Percentiles rank a stretch among this genome's conserved stretches.
These are phyloP conservation scores for Sporothrix mexicana DNA, from an alignment of 2,329 filamentous ascomycete species.

Conservation along the genomic window DNA sequence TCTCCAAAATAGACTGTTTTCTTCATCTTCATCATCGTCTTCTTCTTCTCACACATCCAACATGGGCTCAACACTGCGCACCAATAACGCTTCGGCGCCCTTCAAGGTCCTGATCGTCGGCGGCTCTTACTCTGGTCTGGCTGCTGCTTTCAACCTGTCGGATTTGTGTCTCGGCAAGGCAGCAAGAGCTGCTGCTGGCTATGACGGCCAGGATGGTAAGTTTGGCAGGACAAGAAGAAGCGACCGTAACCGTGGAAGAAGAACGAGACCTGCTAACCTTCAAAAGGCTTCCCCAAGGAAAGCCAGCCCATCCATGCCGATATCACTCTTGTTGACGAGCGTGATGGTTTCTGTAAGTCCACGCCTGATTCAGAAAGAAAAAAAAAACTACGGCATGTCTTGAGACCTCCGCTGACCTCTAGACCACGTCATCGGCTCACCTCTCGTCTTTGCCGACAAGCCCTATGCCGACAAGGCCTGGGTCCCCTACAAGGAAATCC, in stretches of 20 bases:
- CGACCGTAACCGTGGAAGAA: not conserved
- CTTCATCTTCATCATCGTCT: not conserved
- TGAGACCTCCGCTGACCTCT: no score
- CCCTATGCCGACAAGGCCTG: slow-evolving; percentile 71
- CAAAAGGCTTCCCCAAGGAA: not conserved
- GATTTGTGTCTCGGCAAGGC: slow-evolving; percentile 65
- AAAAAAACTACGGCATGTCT: no score
- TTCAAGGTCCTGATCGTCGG: slow-evolving; percentile 70
- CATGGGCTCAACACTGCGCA: slow-evolving; percentile 33
- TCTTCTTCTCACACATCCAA: not conserved
- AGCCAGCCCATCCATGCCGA: slow-evolving; percentile 58
- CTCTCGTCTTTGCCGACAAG: slow-evolving; percentile 70
- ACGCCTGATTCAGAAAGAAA: not conserved
- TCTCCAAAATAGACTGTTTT: not conserved
- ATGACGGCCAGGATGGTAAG: slow-evolving; percentile 37
- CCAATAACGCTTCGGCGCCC: slow-evolving; percentile 40
- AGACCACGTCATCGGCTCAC: slow-evolving; percentile 79
- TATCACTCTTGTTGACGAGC: slow-evolving; percentile 76
- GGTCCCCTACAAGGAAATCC: slow-evolving; percentile 71
- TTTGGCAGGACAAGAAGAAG: not conserved
- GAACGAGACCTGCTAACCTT: not conserved
- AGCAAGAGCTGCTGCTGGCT: slow-evolving; percentile 51
- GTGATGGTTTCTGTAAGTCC: slow-evolving; percentile 77
- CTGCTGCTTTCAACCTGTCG: slow-evolving; percentile 68
- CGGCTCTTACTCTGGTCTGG: slow-evolving; percentile 74